Percentiles rank a stretch among this genome's conserved stretches.
Evolutionary conservation across 352 stramenopile genomes (phyloP).

Genomic region (Phytophthora crassamura): DNA sequence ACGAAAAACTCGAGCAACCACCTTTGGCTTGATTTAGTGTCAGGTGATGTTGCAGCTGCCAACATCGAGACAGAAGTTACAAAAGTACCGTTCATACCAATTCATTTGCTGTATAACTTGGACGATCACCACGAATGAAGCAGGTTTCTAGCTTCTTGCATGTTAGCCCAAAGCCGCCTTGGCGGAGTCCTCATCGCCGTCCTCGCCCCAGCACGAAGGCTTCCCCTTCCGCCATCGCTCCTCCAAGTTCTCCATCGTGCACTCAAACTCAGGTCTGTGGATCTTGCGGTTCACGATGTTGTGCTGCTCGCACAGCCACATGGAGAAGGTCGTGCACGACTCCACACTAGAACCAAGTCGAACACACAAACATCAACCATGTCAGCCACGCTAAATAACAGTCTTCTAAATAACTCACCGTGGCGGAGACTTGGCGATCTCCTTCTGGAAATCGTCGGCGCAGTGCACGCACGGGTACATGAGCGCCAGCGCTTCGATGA

Average conservation of each 20-base stretch:
- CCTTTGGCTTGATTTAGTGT: no score
- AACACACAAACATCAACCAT: not conserved
- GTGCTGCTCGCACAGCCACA: conserved; percentile 98
- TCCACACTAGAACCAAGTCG: conserved; percentile 65
- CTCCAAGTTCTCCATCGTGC: conserved; percentile 93
- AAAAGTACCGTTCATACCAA: conserved; percentile 8
- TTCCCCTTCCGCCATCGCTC: conserved; percentile 95
- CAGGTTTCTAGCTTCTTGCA: not conserved
- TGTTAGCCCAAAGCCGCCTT: conserved; percentile 34
- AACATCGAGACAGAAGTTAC: no score
- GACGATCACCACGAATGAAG: not conserved
- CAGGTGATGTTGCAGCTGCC: no score
- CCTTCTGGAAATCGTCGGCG: conserved; percentile 94
- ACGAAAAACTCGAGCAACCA: no score
- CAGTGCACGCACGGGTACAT: conserved; percentile 96
- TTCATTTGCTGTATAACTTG: not conserved
- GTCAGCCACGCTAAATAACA: not conserved
- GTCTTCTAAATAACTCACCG: conserved; percentile 53
- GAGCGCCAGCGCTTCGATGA: conserved; percentile 92
- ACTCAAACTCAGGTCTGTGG: conserved; percentile 94
- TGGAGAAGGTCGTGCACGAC: conserved; percentile 92
- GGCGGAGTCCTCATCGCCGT: conserved; percentile 43
- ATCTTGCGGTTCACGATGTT: conserved; percentile 98
- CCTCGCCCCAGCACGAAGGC: conserved; percentile 83
- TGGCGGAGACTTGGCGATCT: conserved; percentile 93